phyloP scores from a whole-genome alignment of 805 yeast genomes.

The Metschnikowia matae region DNA sequence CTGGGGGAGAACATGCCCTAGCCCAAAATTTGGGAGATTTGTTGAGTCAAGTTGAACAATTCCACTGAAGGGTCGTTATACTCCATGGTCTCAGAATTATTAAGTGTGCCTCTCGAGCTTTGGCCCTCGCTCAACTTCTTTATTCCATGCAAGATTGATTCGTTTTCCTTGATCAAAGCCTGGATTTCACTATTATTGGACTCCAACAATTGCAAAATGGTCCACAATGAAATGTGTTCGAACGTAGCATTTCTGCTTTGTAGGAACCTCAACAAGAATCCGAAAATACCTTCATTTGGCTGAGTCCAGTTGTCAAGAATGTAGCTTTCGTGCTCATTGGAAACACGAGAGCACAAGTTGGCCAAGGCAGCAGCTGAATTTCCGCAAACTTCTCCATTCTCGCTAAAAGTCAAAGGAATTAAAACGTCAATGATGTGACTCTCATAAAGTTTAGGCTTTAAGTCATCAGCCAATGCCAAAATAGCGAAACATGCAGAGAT shows the following conservation, averaged over 20 bases:
- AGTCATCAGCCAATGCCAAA: constrained; percentile 91
- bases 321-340: constrained; percentile 65
- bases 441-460: constrained; percentile 78
- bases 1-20: constrained; percentile 9
- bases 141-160: constrained; percentile 50
- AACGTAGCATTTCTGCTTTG: constrained; percentile 85
- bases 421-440: constrained; percentile 83
- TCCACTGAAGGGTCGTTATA: constrained; percentile 62
- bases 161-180: constrained; percentile 51
- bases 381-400: constrained; percentile 93
- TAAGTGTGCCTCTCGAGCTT: constrained; percentile 16
- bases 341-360: constrained; percentile 84
- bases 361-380: constrained; percentile 98
- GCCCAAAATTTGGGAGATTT: constrained; percentile 53
- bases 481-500: constrained; percentile 97
- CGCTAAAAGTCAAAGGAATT: constrained; percentile 84
- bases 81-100: constrained; percentile 28
- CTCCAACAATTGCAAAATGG: constrained; percentile 87
- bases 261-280: constrained; percentile 76
- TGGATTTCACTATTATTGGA: constrained; percentile 67
- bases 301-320: constrained; percentile 74
- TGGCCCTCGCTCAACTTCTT: constrained; percentile 43
- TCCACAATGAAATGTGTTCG: constrained; percentile 98
- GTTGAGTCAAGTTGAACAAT: constrained; percentile 62
- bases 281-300: constrained; percentile 82